Base-by-base conservation (phyloP, 257 asterid species). In the Jaltomata sinuosa region DNA sequence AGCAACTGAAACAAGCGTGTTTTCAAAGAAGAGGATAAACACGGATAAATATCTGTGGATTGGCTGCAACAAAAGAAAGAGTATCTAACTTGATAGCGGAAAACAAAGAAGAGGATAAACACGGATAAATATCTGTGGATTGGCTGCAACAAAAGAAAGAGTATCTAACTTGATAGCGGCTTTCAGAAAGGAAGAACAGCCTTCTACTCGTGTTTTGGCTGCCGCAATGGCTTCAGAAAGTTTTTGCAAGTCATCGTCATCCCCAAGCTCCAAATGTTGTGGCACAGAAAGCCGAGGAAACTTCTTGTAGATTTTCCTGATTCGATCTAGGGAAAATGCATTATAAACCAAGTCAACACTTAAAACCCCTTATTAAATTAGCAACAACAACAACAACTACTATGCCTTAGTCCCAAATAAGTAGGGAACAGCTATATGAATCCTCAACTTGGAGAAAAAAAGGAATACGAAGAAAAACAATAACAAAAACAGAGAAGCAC, bases 141-240 rank as follows among this genome's bases (percentile, higher is more conserved):
- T 25, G 40, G 57, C 80, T 72, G 55, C 80, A 72, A 47, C 72
- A 69, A 84, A 38, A 76, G 55, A 85, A 81, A 54, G 82, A 55
- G 84, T 83, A 74, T 84, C 93, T 84, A 77, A 96, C 99, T 87
- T 96, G 86, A 94, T 86, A 84, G 98, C 97, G 64, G 98, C 95
- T 87, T 87, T 95, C 88, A 96, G 85, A 89, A 93, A 94, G 16
- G 98, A 90, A 12, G 97, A 91, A 90, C 99, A 96, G 49, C 96
- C 94, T 62, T 96, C 99, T 40, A 93, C 91, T 55, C 99, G 97
- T 84, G 87, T 89, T 91, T 96, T 96, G 65, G 98, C 99, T 89
- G 99, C 97, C 65, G 94, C 94, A 69, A 96, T 91, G 88, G 93
- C 96, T 91, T 96, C 99, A 76, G 97, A 87, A 64, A 96, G 95